Conservation (phyloP, 768 basidiomycete species). For the Russula brevipes region DNA sequence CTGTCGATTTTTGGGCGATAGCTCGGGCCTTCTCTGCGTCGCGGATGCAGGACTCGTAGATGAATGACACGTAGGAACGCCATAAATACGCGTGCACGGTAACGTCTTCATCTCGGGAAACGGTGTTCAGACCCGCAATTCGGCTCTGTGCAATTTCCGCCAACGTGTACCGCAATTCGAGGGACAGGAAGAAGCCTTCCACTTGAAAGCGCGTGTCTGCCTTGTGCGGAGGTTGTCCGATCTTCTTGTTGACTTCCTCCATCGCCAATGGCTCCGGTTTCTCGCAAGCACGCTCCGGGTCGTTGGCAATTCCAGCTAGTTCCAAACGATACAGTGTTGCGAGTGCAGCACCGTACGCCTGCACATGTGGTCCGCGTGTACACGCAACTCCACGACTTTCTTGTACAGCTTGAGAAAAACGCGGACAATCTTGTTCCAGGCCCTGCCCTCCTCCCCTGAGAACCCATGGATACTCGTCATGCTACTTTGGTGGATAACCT, state of each 20-base stretch:
- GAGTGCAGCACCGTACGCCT: constrained; percentile 35
- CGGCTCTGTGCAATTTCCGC: constrained; percentile 31
- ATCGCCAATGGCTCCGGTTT: constrained; percentile 31
- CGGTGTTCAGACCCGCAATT: constrained; percentile 18
- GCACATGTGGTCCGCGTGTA: constrained; percentile 31
- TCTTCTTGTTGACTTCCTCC: constrained; percentile 28
- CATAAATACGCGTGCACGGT: constrained; percentile 23
- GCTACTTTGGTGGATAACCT: constrained; percentile 2
- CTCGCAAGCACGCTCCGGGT: constrained; percentile 24
- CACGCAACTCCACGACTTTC: constrained; percentile 27
- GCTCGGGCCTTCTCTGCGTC: constrained; percentile 29
- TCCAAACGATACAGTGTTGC: constrained; percentile 32
- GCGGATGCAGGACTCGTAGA: constrained; percentile 29
- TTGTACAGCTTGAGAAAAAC: constrained; percentile 28
- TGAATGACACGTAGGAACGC: constrained; percentile 26
- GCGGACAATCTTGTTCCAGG: constrained; percentile 28
- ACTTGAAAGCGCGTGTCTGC: constrained; percentile 34
- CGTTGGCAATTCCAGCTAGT: constrained; percentile 25
- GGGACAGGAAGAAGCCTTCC: constrained; percentile 34
- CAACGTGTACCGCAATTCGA: constrained; percentile 35
- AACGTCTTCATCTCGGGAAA: constrained; percentile 6
- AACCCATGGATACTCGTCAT: constrained; percentile 27
- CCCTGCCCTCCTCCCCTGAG: constrained; percentile 21
- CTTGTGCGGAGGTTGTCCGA: constrained; percentile 35
- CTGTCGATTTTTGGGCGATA: constrained; percentile 29